Base-by-base conservation (phyloP, 2,329 filamentous ascomycete genomes). In the Colletotrichum melonis region DNA sequence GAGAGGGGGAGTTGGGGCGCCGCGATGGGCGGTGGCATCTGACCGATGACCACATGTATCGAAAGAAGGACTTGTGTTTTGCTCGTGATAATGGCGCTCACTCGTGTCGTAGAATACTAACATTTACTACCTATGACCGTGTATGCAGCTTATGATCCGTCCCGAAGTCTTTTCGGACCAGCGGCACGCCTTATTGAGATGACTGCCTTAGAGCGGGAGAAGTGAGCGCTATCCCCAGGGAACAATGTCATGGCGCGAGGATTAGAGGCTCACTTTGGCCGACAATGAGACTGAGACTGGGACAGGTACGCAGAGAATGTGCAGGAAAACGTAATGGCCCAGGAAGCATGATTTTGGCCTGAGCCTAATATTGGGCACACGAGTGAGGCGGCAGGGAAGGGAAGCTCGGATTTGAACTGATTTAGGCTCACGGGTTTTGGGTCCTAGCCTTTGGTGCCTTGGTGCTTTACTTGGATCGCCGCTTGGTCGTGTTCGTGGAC, bases 291-390 rank as follows among this genome's bases (percentile, higher is more conserved):
- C 32, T 24, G 46, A n/a, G 57, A 56, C 26, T 52, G 16, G 38
- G 57, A 57, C 58, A 58, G 38, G 57, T 38, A 52, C 22, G 19
- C 22, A 14, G 64, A 72, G 2, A 19, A 66, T 35, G 30, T 38
- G 24, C 49, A n/a, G 57, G 30, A 26, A 72, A 67, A 69, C 64
- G 65, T 63, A 68, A 72, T 56, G 63, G 56, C 63, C 6, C n/a
- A 57, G 42, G 24, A 38, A 67, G 56, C 22, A 19, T 67, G 52
- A n/a, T n/a, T n/a, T 54, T n/a, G 24, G 19, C 32, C 32, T 57
- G 30, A 54, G 26, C n/a, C 46, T 19, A 42, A 42, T 42, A 35
- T 12, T 35, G 14, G 38, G 38, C 38, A 49, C 60, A 54, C 38
- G 35, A 16, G 26, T 12, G 19, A 26, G 66, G 32, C 42, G 7